These are phyloP conservation scores for Tieghemostelium lacteum DNA, from an alignment of 78 protist genomes.

Conservation along the genomic window DNA sequence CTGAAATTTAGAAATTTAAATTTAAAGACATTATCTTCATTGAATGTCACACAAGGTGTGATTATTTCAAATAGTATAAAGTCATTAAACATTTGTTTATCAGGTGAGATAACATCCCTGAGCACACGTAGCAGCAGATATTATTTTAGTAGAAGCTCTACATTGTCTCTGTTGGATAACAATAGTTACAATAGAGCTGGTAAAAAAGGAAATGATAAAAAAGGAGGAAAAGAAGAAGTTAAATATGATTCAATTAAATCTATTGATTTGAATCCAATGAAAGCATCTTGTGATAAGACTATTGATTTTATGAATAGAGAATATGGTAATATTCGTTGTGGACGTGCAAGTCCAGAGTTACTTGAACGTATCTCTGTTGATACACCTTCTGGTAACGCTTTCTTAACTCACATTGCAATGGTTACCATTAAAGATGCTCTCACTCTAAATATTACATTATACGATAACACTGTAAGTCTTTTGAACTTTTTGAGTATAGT, in stretches of 20 bases:
- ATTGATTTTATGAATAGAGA: slow-evolving; percentile 13
- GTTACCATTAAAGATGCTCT: slow-evolving; percentile 49
- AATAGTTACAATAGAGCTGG: slow-evolving; percentile 5
- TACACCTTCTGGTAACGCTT: slow-evolving; percentile 35
- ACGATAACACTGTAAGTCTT: slow-evolving; percentile 39
- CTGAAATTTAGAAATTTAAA: too few species aligned
- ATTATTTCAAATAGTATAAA: too few species aligned
- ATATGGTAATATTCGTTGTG: slow-evolving; percentile 33
- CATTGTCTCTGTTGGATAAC: too few species aligned
- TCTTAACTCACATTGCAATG: slow-evolving; percentile 45
- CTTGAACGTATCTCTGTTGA: slow-evolving; percentile 45
- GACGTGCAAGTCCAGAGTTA: slow-evolving; percentile 58
- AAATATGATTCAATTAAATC: slow-evolving; percentile 1
- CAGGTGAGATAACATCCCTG: too few species aligned
- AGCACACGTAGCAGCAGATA: too few species aligned
- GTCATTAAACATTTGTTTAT: too few species aligned
- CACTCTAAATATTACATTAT: slow-evolving; percentile 38
- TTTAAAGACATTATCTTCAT: too few species aligned
- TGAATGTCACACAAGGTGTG: too few species aligned
- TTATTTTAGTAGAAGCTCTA: too few species aligned
- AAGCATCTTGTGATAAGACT: slow-evolving; percentile 8
- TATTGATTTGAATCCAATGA: slow-evolving; percentile 37
- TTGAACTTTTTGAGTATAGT: not conserved
- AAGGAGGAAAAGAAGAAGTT: slow-evolving; percentile 8
- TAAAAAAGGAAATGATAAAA: slow-evolving; percentile 11